Base-by-base conservation (phyloP, 345 rosid genomes). In the Populus nigra region DNA sequence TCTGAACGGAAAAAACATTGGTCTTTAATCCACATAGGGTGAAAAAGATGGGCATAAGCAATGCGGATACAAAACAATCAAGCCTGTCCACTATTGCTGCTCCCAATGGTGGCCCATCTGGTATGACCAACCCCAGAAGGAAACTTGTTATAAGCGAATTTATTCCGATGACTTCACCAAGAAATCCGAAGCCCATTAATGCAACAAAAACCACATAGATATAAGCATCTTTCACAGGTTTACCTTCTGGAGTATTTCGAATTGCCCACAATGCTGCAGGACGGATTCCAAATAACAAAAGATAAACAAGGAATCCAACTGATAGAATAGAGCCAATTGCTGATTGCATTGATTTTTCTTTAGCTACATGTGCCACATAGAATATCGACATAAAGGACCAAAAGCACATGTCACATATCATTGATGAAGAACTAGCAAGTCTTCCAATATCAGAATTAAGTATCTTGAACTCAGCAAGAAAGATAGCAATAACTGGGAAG, bases 391-490 rank as follows among this genome's bases (percentile, higher is more conserved):
- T 31, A 3, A 65, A 10, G 20, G 53, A 27, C 73, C 73, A 68
- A 47, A 33, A 73, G 74, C 43, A 66, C 15, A 80, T n/a, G 31
- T 76, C 77, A 5, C 73, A 55, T 17, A 80, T 73, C 76, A 83
- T 67, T 1, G 88, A 80, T 13, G 85, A 77, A 7, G 85, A 79
- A n/a, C 76, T 68, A 1, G 90, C 85, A 49, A 87, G 68, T 10
- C 87, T 81, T 43, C 90, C 88, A 4, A 87, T 78, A 75, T 87
- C 90, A 3, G 90, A 83, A 71, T 85, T 85, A 11, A 87, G 84
- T 55, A 87, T 73, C 76, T 83, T 71, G 36, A 85, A 81, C 22
- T 87, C 88, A 1, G 75, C 71, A 4, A 87, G 85, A 59, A 79
- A 75, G 79, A 76, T 75, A 3, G 84, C 78, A 38, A 85, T 71